Base-by-base conservation (phyloP, 2,329 filamentous ascomycete species). In the Alternaria viburni region DNA sequence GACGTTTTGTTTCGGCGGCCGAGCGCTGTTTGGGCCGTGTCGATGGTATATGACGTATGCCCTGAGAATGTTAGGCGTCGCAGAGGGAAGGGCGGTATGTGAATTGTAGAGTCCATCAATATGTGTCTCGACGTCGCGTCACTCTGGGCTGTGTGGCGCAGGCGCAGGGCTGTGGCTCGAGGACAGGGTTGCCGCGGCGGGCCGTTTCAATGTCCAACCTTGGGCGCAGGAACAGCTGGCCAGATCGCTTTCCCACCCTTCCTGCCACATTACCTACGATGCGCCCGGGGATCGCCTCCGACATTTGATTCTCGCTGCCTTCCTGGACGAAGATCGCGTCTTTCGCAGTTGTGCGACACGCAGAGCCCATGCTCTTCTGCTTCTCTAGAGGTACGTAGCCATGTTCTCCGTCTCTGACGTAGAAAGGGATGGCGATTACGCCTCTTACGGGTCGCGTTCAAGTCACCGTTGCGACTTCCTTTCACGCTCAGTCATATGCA, bases 351-450 rank as follows among this genome's bases (percentile, higher is more conserved):
- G 55, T 52, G 50, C 56, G 60, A 58, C 45, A 51, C 59, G 57
- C 64, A 56, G 45, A 58, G 67, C 63, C 54, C 64, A 56, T 57
- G 57, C 59, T 62, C 62, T 69, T 71, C 66, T 64, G 58, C 67
- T 76, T 77, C 63, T 75, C 71, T 78, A 77, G 68, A 77, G 75
- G 76, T 79, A 74, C 69, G 76, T 73, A 45, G 30, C 49, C 8
- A 23, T 52, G 28, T 52, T 52, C 49, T 28, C 41, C 8, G 15
- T 41, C 28, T 15, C 57, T 60, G 65, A 65, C 55, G 61, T 66
- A 59, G 69, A 74, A 75, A 75, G 73, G 74, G 72, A 74, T 67
- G 67, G 28, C 49, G 54, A 50, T 45, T 46, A 19, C 55, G 61
- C 52, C 46, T 57, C 46, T 64, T 61, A 52, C 59, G 15, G 46